Conservation (phyloP, 108 stramenopile species). For the Cyclotella cryptica region DNA sequence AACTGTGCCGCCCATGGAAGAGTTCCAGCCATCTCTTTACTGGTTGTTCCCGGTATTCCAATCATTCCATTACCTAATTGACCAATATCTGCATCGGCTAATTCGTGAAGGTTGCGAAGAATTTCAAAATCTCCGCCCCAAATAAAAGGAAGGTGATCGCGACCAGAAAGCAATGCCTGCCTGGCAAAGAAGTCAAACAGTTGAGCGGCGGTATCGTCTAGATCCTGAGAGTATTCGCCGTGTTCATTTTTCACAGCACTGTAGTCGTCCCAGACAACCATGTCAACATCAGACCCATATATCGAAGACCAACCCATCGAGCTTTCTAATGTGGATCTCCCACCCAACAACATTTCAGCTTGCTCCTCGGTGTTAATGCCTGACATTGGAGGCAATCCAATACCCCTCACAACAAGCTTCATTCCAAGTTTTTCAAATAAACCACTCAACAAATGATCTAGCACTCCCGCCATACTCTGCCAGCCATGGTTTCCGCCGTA, state of each 20-base stretch:
- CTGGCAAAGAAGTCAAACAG: conserved; percentile 71
- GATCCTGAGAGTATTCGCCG: conserved; percentile 1
- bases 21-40: conserved; percentile 55
- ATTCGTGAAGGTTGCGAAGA: conserved; percentile 67
- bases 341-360: conserved; percentile 18
- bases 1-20: conserved; percentile 75
- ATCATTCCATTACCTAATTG: conserved; percentile 63
- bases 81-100: conserved; percentile 80
- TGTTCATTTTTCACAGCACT: conserved; percentile 52
- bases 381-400: conserved; percentile 59
- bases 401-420: conserved; percentile 67
- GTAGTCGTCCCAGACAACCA: conserved; percentile 80
- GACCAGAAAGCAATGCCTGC: conserved; percentile 67
- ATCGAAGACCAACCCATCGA: conserved; percentile 67
- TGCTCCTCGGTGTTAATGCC: conserved; percentile 61
- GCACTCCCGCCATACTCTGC: conserved; percentile 78
- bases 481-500: conserved; percentile 79
- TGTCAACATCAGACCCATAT: conserved; percentile 77
- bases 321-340: conserved; percentile 43
- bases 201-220: conserved; percentile 29
- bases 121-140: conserved; percentile 65
- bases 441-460: conserved; percentile 70
- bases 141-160: conserved; percentile 69
- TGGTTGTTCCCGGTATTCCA: conserved; percentile 60
- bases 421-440: conserved; percentile 80